Base-by-base conservation (phyloP, 2,329 filamentous ascomycete species). In the Monosporascus ibericus region DNA sequence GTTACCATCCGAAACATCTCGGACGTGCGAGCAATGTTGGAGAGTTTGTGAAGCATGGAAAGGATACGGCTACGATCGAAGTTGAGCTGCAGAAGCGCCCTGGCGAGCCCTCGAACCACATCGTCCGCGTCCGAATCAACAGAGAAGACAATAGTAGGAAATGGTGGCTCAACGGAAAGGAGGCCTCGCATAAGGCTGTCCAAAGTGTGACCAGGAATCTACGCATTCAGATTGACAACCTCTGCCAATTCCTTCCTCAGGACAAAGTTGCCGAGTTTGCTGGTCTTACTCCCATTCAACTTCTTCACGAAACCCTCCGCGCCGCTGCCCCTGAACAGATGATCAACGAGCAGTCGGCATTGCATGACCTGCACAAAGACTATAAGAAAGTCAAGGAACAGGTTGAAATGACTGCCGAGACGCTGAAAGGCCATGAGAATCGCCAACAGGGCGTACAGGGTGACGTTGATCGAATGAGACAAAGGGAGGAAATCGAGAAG, bases 211-310 rank as follows among this genome's bases (percentile, higher is more conserved):
- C 86, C 55, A 80, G 76, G 54, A 78, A 77, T 9, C 84, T 95
- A 63, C 87, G 87, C 48, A 97, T 99, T 49, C 94, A 99, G 69
- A 90, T 97, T 58, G 94, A 99, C 74, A 99, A 99, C 61, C 78
- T 99, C 2, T 99, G 94, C 68, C 94, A 99, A 67, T 99, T 99
- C 63, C 74, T 99, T 44, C 94, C 94, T 0, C 94, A 99, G 69
- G 94, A 99, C 67, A 88, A 92, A 60, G 94, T 99, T 1, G 90
- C 91, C 24, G 92, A 96, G 65, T 99, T 99, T 66, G 90, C 94
- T 5, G 87, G 82, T 5, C 81, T 95, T 60, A 88, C 84, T 8
- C 87, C 92, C 0, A 76, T 95, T 14, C 87, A 95, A 44, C 79
- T 96, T 20, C 77, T 99, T 1, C 79, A 85, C 54, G 89, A 94